Evolutionary conservation across 768 basidiomycete genomes (phyloP).

Genomic region (Tricholoma hemisulphureum): DNA sequence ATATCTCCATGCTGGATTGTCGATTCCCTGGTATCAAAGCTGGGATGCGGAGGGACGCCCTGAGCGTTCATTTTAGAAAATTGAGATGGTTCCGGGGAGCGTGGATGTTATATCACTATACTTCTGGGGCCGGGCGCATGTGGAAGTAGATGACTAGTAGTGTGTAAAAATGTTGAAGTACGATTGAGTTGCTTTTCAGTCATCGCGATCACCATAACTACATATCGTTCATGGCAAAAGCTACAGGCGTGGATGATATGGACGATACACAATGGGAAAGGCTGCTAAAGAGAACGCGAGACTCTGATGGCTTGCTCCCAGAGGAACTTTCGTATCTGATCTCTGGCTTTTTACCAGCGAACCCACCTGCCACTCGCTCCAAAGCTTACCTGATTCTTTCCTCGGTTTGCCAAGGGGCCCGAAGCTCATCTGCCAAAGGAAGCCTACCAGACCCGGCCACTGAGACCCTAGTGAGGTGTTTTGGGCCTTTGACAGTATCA

Average conservation of each 20-base stretch:
- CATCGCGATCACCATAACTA: background rate
- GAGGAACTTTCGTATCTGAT: conserved; percentile 55
- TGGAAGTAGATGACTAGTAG: conserved; percentile 1
- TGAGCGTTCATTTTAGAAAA: conserved; percentile 9
- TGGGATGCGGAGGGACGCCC: background rate
- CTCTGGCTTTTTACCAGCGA: conserved; percentile 51
- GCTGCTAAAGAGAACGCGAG: conserved; percentile 29
- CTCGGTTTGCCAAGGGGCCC: conserved; percentile 61
- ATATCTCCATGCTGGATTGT: conserved; percentile 67
- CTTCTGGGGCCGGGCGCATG: background rate
- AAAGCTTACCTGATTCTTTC: conserved; percentile 73
- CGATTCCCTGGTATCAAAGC: conserved; percentile 19
- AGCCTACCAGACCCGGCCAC: conserved; percentile 47
- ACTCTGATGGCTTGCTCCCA: conserved; percentile 40
- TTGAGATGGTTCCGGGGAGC: background rate
- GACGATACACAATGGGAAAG: conserved; percentile 16
- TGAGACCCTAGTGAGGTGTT: conserved; percentile 45
- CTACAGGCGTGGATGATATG: background rate
- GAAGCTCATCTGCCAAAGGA: conserved; percentile 36
- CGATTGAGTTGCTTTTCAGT: background rate
- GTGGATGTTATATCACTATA: background rate
- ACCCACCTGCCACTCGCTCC: conserved; percentile 46
- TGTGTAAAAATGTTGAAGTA: background rate
- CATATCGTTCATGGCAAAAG: background rate
- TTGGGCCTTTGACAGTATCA: conserved; percentile 49